Base-by-base conservation (phyloP, 345 rosid species). In the Euphorbia lathyris region DNA sequence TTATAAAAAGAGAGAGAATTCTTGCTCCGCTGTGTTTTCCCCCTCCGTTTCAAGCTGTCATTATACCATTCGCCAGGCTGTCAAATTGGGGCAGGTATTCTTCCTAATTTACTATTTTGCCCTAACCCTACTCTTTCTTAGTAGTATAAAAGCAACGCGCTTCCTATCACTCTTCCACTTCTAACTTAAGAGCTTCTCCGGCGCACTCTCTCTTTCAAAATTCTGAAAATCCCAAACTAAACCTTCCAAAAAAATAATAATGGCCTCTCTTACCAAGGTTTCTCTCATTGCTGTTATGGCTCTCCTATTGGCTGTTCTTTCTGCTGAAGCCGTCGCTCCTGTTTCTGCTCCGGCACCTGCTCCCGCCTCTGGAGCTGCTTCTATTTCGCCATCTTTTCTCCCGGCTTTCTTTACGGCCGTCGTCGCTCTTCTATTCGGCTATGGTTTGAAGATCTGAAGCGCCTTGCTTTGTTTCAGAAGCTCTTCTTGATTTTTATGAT, bases 321-420 rank as follows among this genome's bases (percentile, higher is more conserved):
- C 84, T 0, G 88, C 81, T 56, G 87, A 85, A 8, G 82, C 78
- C 0, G 70, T 56, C 0, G 83, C 77, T 13, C 76, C 51, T 57
- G 5, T 2, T 12, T 26, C 67, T 9, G 70, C 93, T 7, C 91
- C 93, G 3, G 90, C 96, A 0, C 90, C 91, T 0, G 71, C 81
- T 27, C 92, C 92, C 7, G 8, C 50, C 5, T 80, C 93, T 12
- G 87, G 82, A 26, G 83, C 91, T 19, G 77, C 75, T 61, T 22
- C 77, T 26, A 57, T 85, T 74, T 66, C 81, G 0, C 78, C 91
- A 1, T 77, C 91, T 0, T 7, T 86, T 42, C 81, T 68, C 12
- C 67, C 80, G 0, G 87, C 80, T 30, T 76, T 71, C 38, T 69
- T 76, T 1, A 87, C 86, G 2, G 82, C 80, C 10, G 73, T 73